Conservation (phyloP, 1,139 yeast genomes). For the Martiniozyma asiatica region DNA sequence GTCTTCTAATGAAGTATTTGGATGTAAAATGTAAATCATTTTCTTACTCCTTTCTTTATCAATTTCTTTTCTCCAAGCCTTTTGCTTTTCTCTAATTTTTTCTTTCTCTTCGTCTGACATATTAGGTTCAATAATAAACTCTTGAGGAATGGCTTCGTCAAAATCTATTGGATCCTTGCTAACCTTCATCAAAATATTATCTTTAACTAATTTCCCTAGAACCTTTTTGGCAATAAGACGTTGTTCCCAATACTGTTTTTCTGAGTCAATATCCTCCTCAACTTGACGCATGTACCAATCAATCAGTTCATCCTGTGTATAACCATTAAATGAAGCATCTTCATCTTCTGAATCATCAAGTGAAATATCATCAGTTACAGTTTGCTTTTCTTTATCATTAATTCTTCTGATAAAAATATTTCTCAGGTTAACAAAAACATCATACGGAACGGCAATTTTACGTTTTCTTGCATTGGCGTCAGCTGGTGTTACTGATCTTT, state of each 20-base stretch:
- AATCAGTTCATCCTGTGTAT: constrained; percentile 57
- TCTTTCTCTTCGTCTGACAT: constrained; percentile 21
- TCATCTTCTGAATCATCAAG: constrained; percentile 22
- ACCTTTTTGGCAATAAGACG: constrained; percentile 68
- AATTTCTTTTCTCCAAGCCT: constrained; percentile 15
- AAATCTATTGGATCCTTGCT: constrained; percentile 43
- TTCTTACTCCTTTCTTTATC: constrained; percentile 21
- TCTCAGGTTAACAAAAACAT: constrained; percentile 77
- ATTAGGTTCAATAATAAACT: constrained; percentile 12
- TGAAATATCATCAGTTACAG: not conserved
- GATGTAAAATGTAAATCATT: constrained; percentile 68
- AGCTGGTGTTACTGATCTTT: constrained; percentile 2
- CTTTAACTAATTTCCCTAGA: constrained; percentile 72
- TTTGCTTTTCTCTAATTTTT: constrained; percentile 18
- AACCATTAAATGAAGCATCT: constrained; percentile 38
- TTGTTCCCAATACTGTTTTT: constrained; percentile 61
- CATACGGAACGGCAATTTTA: constrained; percentile 61
- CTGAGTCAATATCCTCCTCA: constrained; percentile 61
- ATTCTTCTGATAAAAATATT: constrained; percentile 65
- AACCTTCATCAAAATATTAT: constrained; percentile 74
- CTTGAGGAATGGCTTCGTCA: constrained; percentile 20
- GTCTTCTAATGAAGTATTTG: constrained; percentile 74
- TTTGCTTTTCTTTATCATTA: constrained; percentile 28
- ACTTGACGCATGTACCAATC: constrained; percentile 73
- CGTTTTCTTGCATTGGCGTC: constrained; percentile 8